Evolutionary conservation across 345 rosid genomes (phyloP), one percentile per base, ranked within the genome.

Genomic region (Nephelium lappaceum): DNA sequence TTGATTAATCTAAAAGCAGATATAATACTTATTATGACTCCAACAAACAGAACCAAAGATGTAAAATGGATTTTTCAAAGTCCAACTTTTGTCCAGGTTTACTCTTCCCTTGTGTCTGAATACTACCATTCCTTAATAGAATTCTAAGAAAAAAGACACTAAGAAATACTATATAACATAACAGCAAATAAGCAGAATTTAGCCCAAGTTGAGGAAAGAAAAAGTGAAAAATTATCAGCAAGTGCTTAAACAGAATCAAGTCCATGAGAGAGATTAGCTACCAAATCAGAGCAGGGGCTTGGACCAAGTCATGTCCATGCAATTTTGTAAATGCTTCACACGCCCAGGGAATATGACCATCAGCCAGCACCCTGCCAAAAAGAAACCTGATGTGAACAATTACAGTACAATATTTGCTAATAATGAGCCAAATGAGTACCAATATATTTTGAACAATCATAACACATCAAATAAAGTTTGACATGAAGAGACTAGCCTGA

Each of bases 341-440:
- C 39, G 98, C 98, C 99, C 99, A 97, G n/a, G 99, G 91, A 79
- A 94, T 93, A 81, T 94, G 99, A 49, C 99, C 98, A 79, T 97
- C 99, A 68, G 98, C 99, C 82, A 94, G 84, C 73, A 97, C 95
- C 68, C 99, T 97, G 92, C 74, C 42, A 83, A 75, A 65, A 36
- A 24, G 41, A 43, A 63, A 42, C 60, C 45, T 25, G 9, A 75
- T 67, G 58, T 62, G 16, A 19, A 67, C 36, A 55, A 61, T 53
- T 4, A 12, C 43, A 58, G 31, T 69, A 67, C 24, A 23, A 39
- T 23, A 79, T 42, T 25, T 49, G 18, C 24, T 8, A 47, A 27
- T 6, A 18, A 21, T 41, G 57, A 23, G 62, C 24, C 43, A 11
- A 39, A 68, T 60, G 75, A 21, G 27, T 65, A 39, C 10, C 64